Evolutionary conservation across 768 basidiomycete species (phyloP), one percentile per base, ranked within the genome.

Genomic region (Collybia sp.): DNA sequence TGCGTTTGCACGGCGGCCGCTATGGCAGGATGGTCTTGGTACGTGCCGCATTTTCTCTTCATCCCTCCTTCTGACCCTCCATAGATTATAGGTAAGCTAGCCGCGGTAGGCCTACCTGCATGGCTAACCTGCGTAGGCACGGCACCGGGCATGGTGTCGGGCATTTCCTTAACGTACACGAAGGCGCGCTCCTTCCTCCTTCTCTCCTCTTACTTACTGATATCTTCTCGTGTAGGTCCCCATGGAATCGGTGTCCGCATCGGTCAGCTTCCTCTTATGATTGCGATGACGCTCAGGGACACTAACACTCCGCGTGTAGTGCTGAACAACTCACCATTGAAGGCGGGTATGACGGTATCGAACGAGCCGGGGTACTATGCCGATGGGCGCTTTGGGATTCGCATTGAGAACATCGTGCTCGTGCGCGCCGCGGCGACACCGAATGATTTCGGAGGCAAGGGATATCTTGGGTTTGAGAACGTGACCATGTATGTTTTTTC

Each of bases 61-160:
- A 25, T 25, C 25, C 25, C 25, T 8, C 25, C 25, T 25, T 25
- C 8, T 25, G 8, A 25, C 25, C 73, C 65, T 35, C 87, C 25
- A 8, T 8, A 86, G 25, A 92, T 88, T 0, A 80, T 85, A 42
- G 90, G 90, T 71, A 63, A 52, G 69, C 58, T 56, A 8, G 62
- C 67, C 60, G 67, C 42, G 46, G 57, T 53, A 20, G 13, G 4
- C 42, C 12, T 20, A 34, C 12, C 11, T 16, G 31, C 41, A n/a
- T 35, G 19, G 17, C 15, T 32, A 15, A 18, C 20, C 38, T 18
- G 5, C 35, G 6, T 43, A 86, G 92, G 49, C 93, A 96, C 51
- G 89, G 91, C 4, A 96, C 94, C 15, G 93, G 93, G 0, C 95
- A 97, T 55, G 95, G 96, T 30, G 88, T 99, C 30, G 95, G 95